Evolutionary conservation across 345 rosid species (phyloP).

Genomic region (Ailanthus altissimus): DNA sequence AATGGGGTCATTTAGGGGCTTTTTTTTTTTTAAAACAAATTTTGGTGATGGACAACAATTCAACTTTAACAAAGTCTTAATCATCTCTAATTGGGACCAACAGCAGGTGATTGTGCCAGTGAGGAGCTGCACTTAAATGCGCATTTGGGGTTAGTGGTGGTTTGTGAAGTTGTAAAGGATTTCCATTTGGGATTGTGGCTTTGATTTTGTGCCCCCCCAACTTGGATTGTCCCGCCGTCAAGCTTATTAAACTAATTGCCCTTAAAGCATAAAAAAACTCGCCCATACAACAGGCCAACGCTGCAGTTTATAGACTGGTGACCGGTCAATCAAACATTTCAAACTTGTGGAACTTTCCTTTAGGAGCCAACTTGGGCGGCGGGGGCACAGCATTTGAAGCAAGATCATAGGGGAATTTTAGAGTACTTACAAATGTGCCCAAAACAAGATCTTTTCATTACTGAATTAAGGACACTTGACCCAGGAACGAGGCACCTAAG

Average conservation of each 20-base stretch:
- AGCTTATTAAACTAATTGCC: slow-evolving; percentile 20
- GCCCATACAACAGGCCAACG: slow-evolving; percentile 10
- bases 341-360: neutral
- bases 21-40: neutral
- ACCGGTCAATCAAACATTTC: neutral
- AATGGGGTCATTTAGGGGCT: slow-evolving; percentile 26
- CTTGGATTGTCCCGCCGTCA: slow-evolving; percentile 34
- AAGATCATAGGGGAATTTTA: neutral
- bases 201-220: slow-evolving; percentile 14
- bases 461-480: neutral
- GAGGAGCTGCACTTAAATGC: neutral
- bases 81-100: slow-evolving; percentile 32
- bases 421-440: neutral
- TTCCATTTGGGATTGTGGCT: slow-evolving; percentile 24
- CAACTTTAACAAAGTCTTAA: slow-evolving; percentile 23
- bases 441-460: slow-evolving; percentile 6
- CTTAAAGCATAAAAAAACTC: slow-evolving; percentile 6
- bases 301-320: neutral
- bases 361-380: slow-evolving; percentile 25
- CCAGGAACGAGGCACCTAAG: neutral
- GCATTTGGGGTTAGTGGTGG: slow-evolving; percentile 11
- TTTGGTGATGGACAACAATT: slow-evolving; percentile 1
- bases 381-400: slow-evolving; percentile 16
- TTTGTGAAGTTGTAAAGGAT: slow-evolving; percentile 14
- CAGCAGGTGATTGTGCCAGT: slow-evolving; percentile 5